These are phyloP conservation scores for Fusarium chaquense DNA, from an alignment of 2,329 filamentous ascomycete genomes.

Conservation along the genomic window DNA sequence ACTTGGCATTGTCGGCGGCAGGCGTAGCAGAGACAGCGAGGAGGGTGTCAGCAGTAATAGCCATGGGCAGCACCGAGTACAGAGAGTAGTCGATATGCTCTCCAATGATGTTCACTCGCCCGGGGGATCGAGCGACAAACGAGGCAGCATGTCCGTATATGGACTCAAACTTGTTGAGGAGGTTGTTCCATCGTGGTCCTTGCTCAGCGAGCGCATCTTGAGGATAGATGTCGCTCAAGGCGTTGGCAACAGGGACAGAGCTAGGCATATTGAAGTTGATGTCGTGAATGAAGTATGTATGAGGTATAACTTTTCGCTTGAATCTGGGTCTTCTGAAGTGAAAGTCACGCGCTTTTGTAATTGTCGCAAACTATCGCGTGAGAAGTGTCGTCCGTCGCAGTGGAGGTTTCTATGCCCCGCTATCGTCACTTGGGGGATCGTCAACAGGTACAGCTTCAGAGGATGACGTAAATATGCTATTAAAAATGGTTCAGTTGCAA, in stretches of 20 bases:
- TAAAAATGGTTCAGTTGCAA: background rate
- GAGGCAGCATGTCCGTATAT: constrained; percentile 77
- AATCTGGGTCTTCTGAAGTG: background rate
- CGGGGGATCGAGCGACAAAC: constrained; percentile 90
- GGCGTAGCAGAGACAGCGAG: constrained; percentile 78
- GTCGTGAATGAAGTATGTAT: background rate
- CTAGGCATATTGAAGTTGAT: constrained; percentile 59
- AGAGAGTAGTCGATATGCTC: constrained; percentile 99
- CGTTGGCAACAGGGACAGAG: constrained; percentile 78
- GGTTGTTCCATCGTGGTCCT: constrained; percentile 77
- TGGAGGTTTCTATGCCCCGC: constrained; percentile 43
- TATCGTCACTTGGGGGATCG: constrained; percentile 39
- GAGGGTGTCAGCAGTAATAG: constrained; percentile 90
- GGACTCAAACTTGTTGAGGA: constrained; percentile 77
- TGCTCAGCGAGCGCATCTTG: constrained; percentile 76
- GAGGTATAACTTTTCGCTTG: background rate
- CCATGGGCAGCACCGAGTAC: constrained; percentile 96
- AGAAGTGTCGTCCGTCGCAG: constrained; percentile 39
- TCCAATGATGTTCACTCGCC: constrained; percentile 97
- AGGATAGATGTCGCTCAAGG: constrained; percentile 86
- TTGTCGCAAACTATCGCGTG: constrained; percentile 36
- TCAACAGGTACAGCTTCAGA: constrained; percentile 18
- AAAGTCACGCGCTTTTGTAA: constrained; percentile 14
- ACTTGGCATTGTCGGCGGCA: constrained; percentile 61
- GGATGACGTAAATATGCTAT: constrained; percentile 34